A percentile compares a stretch with the other conserved stretches of the same genome.
phyloP scores from a whole-genome alignment of 306 rosid genomes.

The Dryas octopetala region DNA sequence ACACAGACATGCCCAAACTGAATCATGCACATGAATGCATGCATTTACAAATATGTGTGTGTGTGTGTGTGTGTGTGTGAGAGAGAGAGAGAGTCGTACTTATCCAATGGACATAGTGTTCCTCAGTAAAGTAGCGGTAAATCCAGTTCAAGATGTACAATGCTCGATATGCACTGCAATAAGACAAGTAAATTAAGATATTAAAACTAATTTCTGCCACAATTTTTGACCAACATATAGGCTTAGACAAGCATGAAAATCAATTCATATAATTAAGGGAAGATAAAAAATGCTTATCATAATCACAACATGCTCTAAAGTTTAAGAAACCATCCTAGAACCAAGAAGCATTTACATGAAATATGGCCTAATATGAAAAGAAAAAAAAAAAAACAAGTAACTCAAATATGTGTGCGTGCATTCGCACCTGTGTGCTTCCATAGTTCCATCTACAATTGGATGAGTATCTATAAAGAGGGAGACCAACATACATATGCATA shows the following conservation, averaged over 20 bases:
- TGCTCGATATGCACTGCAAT: conserved; percentile 81
- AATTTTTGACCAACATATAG: conserved; percentile 7
- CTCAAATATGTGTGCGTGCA: neutral
- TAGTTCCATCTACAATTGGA: neutral
- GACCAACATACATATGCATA: neutral
- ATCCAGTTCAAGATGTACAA: conserved; percentile 85
- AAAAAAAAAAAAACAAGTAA: neutral
- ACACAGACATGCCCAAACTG: neutral
- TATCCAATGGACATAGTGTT: conserved; percentile 75
- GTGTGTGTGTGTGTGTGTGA: neutral
- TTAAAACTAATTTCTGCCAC: neutral
- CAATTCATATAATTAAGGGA: neutral
- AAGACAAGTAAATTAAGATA: conserved; percentile 18
- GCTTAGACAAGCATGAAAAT: neutral
- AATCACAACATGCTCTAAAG: neutral
- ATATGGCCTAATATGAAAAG: neutral
- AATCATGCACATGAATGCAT: neutral
- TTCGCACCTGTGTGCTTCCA: neutral
- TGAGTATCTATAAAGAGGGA: neutral
- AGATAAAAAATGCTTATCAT: neutral
- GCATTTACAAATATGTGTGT: no score
- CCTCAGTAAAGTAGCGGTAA: conserved; percentile 88
- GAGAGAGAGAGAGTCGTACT: conserved; percentile 46
- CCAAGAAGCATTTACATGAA: neutral
- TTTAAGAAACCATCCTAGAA: neutral